Percentiles rank a stretch among this genome's conserved stretches.
Conservation (phyloP, 2,329 filamentous ascomycete genomes). For the Lasiodiplodia sp. region DNA sequence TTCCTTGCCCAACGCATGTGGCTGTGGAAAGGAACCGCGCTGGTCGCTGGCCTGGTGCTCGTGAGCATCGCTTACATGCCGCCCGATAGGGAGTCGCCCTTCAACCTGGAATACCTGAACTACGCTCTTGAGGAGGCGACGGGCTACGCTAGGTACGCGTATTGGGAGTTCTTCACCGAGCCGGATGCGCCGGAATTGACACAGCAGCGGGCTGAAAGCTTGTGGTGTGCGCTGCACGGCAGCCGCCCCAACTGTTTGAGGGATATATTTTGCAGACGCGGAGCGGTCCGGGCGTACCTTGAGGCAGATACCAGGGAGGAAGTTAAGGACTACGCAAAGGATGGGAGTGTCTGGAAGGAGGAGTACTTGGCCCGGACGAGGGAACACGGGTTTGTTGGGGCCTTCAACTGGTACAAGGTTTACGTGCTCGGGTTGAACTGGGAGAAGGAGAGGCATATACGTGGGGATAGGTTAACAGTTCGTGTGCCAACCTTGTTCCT, state of each 20-base stretch:
- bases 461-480: constrained; percentile 37
- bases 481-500: constrained; percentile 50
- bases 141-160: constrained; percentile 51
- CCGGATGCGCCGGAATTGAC: constrained; percentile 51
- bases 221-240: constrained; percentile 47
- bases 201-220: constrained; percentile 47
- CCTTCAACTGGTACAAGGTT: constrained; percentile 50
- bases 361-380: constrained; percentile 47
- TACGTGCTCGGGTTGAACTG: constrained; percentile 38
- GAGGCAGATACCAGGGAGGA: constrained; percentile 29
- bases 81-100: constrained; percentile 41
- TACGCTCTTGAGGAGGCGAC: constrained; percentile 41
- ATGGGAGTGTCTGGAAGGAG: constrained; percentile 41
- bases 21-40: constrained; percentile 48
- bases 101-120: constrained; percentile 49
- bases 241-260: constrained; percentile 42
- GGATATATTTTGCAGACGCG: constrained; percentile 48
- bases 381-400: constrained; percentile 44
- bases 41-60: constrained; percentile 52
- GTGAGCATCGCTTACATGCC: constrained; percentile 54
- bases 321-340: constrained; percentile 45
- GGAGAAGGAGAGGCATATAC: constrained; percentile 39
- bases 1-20: constrained; percentile 51
- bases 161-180: constrained; percentile 57
- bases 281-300: constrained; percentile 45